Evolutionary conservation across 805 yeast species (phyloP), one percentile per base, ranked within the genome.

Genomic region (Pichia scutulata): DNA sequence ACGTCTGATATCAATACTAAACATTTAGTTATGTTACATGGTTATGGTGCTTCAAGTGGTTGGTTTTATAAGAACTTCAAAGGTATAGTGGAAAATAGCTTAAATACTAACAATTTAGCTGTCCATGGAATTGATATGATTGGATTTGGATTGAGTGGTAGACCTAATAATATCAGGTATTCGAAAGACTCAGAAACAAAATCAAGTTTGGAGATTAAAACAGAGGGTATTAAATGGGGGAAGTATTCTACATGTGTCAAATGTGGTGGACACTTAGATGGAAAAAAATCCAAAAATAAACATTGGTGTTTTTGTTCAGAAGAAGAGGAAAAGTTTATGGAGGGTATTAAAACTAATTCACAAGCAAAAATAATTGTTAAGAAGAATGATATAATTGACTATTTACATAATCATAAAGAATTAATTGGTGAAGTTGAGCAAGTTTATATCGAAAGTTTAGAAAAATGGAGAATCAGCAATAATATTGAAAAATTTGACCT

Each of bases 381-480:
- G 14, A 47, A 30, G 24, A 21, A 28, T 4, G 53, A 55, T 16
- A 36, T 56, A 6, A 30, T 50, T 40, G 47, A 53, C 16, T 61
- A 62, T 50, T 64, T 69, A 28, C 52, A 62, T 4, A 61, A 65
- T 8, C 75, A 75, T 55, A 51, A 53, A 4, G 72, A 73, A 0
- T 61, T 74, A 7, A 63, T 79, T 4, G 28, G 58, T 14, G 70
- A 70, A 13, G 76, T 81, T 36, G 87, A 84, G 55, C 60, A 70
- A 16, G 76, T 80, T 56, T 85, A 83, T 55, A 61, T 77, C 8
- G 76, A 74, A 10, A 76, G 82, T 2, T 63, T 87, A 7, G 92
- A 86, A 47, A 62, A 66, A 7, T 86, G 95, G 93, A 69, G 93
- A 57, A 52, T 50, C 8, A 66, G 58, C 9, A 68, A 75, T 21